Percentiles rank a stretch among this genome's conserved stretches.
These are phyloP conservation scores for Amylostereum chailletii DNA, from an alignment of 1,284 basidiomycete genomes.

Conservation along the genomic window DNA sequence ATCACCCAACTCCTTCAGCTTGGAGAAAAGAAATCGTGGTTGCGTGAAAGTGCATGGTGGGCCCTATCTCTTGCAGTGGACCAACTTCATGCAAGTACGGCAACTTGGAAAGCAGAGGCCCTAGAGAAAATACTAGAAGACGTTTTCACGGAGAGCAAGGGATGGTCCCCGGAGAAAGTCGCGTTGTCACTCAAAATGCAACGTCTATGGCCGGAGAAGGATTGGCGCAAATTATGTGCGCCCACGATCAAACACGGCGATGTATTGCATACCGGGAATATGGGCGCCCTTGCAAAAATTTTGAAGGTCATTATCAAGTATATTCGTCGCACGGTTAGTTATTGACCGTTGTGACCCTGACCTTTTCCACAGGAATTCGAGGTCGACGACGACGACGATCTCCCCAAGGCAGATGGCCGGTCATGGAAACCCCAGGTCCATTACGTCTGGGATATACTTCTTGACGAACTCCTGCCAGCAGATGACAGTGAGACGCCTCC, in stretches of 20 bases:
- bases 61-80: slow-evolving; percentile 61
- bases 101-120: slow-evolving; percentile 70
- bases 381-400: slow-evolving; percentile 39
- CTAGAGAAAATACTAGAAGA: slow-evolving; percentile 41
- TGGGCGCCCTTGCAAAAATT: slow-evolving; percentile 67
- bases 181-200: slow-evolving; percentile 74
- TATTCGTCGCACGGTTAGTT: slow-evolving; percentile 4
- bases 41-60: slow-evolving; percentile 91
- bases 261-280: slow-evolving; percentile 63
- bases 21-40: slow-evolving; percentile 83
- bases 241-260: slow-evolving; percentile 73
- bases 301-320: slow-evolving; percentile 51
- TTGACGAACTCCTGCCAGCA: slow-evolving; percentile 65
- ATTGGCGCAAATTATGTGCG: slow-evolving; percentile 63
- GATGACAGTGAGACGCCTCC: slow-evolving; percentile 26
- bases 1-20: slow-evolving; percentile 61
- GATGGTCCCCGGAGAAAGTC: slow-evolving; percentile 85
- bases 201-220: slow-evolving; percentile 42
- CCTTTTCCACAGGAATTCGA: slow-evolving; percentile 39
- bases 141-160: slow-evolving; percentile 44
- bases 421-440: slow-evolving; percentile 89
- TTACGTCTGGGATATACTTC: slow-evolving; percentile 83
- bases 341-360: slow-evolving; percentile 7
- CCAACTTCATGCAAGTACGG: slow-evolving; percentile 45
- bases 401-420: slow-evolving; percentile 19